Evolutionary conservation across 2,329 filamentous ascomycete species (phyloP).

Genomic region (Trichoderma sp.): DNA sequence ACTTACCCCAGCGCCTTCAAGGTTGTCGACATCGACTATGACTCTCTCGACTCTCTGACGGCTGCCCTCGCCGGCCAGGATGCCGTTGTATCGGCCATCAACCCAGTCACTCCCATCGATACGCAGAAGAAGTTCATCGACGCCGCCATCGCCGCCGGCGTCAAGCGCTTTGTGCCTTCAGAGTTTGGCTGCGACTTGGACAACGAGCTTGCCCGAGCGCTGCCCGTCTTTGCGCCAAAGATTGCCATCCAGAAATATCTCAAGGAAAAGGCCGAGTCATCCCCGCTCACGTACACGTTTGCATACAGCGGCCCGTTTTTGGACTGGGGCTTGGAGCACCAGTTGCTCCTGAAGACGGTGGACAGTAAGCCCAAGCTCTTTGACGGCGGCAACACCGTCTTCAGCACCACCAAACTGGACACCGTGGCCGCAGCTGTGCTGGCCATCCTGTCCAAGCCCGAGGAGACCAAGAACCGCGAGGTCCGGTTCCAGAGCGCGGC

Average conservation of each 20-base stretch:
- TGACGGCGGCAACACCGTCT: constrained; percentile 52
- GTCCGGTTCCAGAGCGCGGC: constrained; percentile 50
- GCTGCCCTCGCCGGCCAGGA: constrained; percentile 58
- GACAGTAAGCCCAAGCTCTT: constrained; percentile 46
- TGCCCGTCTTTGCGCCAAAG: constrained; percentile 58
- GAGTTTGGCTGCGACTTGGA: constrained; percentile 52
- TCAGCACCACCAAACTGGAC: constrained; percentile 51
- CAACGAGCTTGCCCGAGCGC: constrained; percentile 38
- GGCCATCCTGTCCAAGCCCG: constrained; percentile 50
- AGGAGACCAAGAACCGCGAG: constrained; percentile 55
- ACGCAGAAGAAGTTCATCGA: constrained; percentile 51
- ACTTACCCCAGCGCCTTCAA: constrained; percentile 36
- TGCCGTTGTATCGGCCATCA: constrained; percentile 49
- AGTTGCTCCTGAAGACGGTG: constrained; percentile 48
- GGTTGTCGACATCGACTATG: constrained; percentile 42
- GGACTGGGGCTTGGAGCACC: constrained; percentile 53
- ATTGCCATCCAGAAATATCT: constrained; percentile 44
- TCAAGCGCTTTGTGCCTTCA: constrained; percentile 62
- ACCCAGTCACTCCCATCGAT: constrained; percentile 42
- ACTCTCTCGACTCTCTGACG: constrained; percentile 50
- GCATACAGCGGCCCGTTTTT: constrained; percentile 59
- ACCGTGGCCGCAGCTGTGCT: constrained; percentile 52
- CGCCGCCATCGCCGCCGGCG: constrained; percentile 60
- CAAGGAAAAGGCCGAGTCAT: constrained; percentile 42
- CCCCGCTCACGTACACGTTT: constrained; percentile 55